These are phyloP conservation scores for Macrophomina pseudophaseolina DNA, from an alignment of 2,329 filamentous ascomycete species.

Conservation along the genomic window DNA sequence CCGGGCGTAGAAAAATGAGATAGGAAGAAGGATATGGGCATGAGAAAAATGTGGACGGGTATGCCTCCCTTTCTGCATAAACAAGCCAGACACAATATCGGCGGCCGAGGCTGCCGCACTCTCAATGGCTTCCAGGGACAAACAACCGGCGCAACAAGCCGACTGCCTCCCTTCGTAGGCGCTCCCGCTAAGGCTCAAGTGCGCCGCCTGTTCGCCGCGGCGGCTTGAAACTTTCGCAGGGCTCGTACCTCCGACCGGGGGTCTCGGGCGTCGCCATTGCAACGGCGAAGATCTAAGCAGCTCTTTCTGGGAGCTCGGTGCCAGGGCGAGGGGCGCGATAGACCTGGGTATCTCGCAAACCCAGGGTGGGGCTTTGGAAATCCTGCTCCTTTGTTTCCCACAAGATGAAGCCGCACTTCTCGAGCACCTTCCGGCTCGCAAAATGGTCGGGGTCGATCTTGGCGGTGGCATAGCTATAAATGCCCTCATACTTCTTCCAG, in stretches of 20 bases:
- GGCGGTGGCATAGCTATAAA: slow-evolving; percentile 38
- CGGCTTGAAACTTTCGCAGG: background rate
- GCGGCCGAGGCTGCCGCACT: background rate
- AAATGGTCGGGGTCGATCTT: slow-evolving; percentile 56
- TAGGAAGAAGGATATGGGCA: background rate
- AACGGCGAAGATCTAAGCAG: background rate
- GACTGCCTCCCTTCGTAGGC: background rate
- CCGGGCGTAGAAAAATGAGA: background rate
- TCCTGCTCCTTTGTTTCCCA: slow-evolving; percentile 50
- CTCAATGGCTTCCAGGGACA: background rate
- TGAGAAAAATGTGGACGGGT: background rate
- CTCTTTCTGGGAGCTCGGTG: background rate
- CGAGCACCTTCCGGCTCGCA: slow-evolving; percentile 62
- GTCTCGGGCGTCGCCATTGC: background rate
- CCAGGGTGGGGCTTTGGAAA: slow-evolving; percentile 44
- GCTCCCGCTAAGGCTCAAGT: background rate
- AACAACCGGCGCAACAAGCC: background rate
- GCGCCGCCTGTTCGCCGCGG: background rate
- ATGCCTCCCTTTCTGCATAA: slow-evolving; percentile 12
- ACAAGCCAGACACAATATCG: background rate
- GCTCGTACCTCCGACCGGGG: background rate
- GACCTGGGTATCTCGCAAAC: slow-evolving; percentile 43
- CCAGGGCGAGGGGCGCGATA: slow-evolving; percentile 39
- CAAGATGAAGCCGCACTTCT: slow-evolving; percentile 61
- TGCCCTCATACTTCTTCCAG: slow-evolving; percentile 44